phyloP scores from a whole-genome alignment of 805 yeast genomes.

The Monosporozyma aerobia region DNA sequence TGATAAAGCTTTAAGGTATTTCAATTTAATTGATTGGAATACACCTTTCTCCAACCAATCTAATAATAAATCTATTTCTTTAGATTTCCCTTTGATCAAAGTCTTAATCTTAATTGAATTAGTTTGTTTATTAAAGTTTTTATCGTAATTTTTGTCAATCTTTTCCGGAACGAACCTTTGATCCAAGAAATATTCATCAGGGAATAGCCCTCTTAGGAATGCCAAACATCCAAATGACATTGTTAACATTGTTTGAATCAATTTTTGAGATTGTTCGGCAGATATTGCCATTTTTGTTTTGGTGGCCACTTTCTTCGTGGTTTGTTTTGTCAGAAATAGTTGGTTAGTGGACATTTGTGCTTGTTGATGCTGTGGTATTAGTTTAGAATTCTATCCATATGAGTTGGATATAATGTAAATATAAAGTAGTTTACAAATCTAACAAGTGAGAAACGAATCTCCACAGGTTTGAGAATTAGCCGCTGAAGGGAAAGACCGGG shows the following conservation, averaged over 20 bases:
- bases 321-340: conserved; percentile 3
- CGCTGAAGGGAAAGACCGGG: not conserved
- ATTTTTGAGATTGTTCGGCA: conserved; percentile 35
- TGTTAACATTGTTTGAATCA: conserved; percentile 39
- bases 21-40: conserved; percentile 35
- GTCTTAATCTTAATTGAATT: conserved; percentile 40
- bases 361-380: not conserved
- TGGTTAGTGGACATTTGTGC: conserved; percentile 18
- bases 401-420: no score
- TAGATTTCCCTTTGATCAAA: conserved; percentile 37
- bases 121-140: conserved; percentile 9
- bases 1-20: conserved; percentile 37
- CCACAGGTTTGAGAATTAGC: no score
- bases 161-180: conserved; percentile 36
- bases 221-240: conserved; percentile 52
- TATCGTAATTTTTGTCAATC: conserved; percentile 23
- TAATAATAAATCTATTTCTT: conserved; percentile 40
- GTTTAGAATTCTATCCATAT: no score
- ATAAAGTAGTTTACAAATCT: no score
- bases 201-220: conserved; percentile 47
- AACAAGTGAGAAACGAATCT: no score
- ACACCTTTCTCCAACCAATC: conserved; percentile 49
- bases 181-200: conserved; percentile 45
- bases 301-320: conserved; percentile 7
- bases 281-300: conserved; percentile 22